phyloP scores from a whole-genome alignment of 768 basidiomycete genomes.

The Phlebiopsis gigantea region DNA sequence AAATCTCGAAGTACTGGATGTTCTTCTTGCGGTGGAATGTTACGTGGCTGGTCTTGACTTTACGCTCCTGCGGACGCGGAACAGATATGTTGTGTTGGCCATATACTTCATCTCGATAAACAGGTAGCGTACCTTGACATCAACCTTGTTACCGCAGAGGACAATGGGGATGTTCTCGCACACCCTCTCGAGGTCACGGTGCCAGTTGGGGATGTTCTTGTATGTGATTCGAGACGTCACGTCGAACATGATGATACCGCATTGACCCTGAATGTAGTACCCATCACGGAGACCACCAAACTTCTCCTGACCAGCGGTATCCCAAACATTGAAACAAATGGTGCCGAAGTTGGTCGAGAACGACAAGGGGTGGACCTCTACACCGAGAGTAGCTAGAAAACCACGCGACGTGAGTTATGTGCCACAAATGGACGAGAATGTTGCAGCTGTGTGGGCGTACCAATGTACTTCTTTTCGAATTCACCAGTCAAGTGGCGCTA shows the following conservation, averaged over 20 bases:
- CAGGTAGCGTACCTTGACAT: constrained; percentile 79
- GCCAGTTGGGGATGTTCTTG: constrained; percentile 99
- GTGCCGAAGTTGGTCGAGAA: constrained; percentile 99
- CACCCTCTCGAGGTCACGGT: constrained; percentile 98
- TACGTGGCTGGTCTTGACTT: constrained; percentile 97
- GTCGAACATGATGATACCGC: constrained; percentile 99
- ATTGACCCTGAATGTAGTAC: constrained; percentile 96
- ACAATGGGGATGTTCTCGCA: constrained; percentile 99
- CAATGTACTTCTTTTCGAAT: constrained; percentile 99
- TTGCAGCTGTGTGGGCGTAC: constrained; percentile 39
- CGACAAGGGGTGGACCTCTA: constrained; percentile 94
- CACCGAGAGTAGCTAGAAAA: constrained; percentile 89
- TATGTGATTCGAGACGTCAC: constrained; percentile 99
- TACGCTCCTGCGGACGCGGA: constrained; percentile 74
- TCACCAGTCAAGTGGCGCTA: constrained; percentile 98
- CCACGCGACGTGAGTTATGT: background rate
- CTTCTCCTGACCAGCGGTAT: constrained; percentile 99
- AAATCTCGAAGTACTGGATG: constrained; percentile 99
- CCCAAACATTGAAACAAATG: constrained; percentile 99
- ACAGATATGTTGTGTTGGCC: background rate
- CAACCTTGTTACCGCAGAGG: constrained; percentile 99
- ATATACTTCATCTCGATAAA: background rate
- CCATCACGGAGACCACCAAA: constrained; percentile 98
- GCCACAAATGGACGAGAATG: constrained; percentile 11
- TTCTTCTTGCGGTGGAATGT: constrained; percentile 99